Conservation (phyloP, 140 eudicot genomes). For the Stevia rebaudiana region DNA sequence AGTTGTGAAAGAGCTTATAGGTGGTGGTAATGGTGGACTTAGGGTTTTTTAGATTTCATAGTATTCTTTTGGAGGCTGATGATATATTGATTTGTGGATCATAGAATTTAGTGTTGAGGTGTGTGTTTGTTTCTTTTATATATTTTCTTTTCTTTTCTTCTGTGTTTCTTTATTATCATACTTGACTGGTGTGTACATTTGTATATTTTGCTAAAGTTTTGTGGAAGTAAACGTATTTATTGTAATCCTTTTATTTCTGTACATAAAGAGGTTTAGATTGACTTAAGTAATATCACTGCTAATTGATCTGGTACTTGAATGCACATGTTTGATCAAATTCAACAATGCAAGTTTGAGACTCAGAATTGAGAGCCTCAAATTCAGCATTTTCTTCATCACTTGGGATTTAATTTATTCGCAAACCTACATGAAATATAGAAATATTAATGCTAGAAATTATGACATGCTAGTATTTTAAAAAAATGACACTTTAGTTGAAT, state of each 20-base stretch:
- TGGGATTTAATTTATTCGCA: no score
- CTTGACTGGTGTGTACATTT: conserved; percentile 33
- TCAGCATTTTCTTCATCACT: no score
- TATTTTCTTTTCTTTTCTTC: conserved; percentile 1
- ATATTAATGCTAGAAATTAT: no score
- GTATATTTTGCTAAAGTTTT: conserved; percentile 30
- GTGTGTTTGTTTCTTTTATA: conserved; percentile 14
- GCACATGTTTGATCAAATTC: no score
- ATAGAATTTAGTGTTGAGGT: conserved; percentile 35
- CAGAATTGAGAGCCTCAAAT: no score
- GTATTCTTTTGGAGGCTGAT: conserved; percentile 67
- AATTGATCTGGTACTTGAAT: no score
- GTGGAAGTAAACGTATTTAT: conserved; percentile 24
- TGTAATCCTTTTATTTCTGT: conserved; percentile 31
- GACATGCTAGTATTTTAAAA: no score
- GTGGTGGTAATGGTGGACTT: conserved; percentile 27
- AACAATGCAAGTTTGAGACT: no score
- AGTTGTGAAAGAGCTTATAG: conserved; percentile 22
- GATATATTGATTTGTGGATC: conserved; percentile 53
- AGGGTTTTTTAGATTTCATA: conserved; percentile 37
- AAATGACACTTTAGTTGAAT: no score
- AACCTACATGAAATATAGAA: no score
- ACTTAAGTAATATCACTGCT: no score
- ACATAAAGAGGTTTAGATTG: conserved; percentile 38
- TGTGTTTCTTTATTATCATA: conserved; percentile 20